Conservation (phyloP, 2,329 filamentous ascomycete genomes). For the Cryphonectria japonica region DNA sequence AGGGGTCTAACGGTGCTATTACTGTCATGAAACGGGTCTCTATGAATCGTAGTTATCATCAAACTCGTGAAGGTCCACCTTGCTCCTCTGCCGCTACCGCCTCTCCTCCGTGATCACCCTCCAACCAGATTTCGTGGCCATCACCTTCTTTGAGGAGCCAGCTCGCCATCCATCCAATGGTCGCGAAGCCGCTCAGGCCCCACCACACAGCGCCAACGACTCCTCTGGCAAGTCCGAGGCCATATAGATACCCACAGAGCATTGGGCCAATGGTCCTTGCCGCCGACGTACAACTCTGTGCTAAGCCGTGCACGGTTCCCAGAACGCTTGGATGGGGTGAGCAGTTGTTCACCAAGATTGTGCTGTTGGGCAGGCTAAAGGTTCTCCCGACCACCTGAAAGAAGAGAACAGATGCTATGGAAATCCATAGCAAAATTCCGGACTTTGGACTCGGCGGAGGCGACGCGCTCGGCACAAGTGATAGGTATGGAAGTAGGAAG, state of each 20-base stretch:
- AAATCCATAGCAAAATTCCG: slow-evolving; percentile 64
- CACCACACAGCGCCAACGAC: slow-evolving; percentile 64
- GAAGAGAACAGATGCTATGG: slow-evolving; percentile 64
- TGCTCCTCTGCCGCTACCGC: slow-evolving; percentile 31
- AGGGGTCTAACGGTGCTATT: not conserved
- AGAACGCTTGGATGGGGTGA: slow-evolving; percentile 52
- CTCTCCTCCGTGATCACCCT: slow-evolving; percentile 59
- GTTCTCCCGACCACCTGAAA: slow-evolving; percentile 70
- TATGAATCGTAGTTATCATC: not conserved
- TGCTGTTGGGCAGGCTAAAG: slow-evolving; percentile 56
- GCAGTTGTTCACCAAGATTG: slow-evolving; percentile 53
- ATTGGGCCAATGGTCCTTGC: slow-evolving; percentile 64
- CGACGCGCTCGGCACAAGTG: slow-evolving; percentile 63
- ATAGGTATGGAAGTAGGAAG: slow-evolving; percentile 69
- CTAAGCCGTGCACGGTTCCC: slow-evolving; percentile 53
- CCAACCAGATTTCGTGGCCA: slow-evolving; percentile 67
- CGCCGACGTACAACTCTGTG: slow-evolving; percentile 61
- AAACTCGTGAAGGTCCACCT: not conserved
- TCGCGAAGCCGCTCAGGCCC: slow-evolving; percentile 54
- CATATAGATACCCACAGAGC: slow-evolving; percentile 64
- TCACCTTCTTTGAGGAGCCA: slow-evolving; percentile 63
- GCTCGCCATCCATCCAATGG: slow-evolving; percentile 54
- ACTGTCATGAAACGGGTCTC: not conserved
- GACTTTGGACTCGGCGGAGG: slow-evolving; percentile 51
- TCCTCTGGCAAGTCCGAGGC: slow-evolving; percentile 58